phyloP scores from a whole-genome alignment of 345 rosid genomes.

The Linum trigynum region DNA sequence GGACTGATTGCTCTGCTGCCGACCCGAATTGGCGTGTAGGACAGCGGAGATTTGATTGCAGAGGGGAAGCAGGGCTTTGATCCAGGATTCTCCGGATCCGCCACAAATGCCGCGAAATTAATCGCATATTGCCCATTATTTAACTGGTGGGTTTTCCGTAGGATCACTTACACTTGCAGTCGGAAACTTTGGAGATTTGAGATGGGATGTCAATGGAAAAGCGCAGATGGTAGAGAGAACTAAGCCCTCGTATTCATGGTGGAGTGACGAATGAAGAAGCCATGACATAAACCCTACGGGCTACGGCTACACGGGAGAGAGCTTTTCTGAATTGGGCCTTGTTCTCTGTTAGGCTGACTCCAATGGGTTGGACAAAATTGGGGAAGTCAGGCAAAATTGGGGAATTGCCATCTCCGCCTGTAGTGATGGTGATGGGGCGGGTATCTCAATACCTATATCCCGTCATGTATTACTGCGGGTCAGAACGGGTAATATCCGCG shows the following conservation, averaged over 20 bases:
- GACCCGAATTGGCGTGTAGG: constrained; percentile 10
- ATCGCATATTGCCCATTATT: not conserved
- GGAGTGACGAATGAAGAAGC: not conserved
- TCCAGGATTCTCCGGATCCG: not conserved
- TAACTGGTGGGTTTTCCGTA: not conserved
- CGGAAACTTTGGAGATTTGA: not conserved
- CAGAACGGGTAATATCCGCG: too few species aligned
- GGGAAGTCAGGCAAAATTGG: too few species aligned
- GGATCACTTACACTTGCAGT: not conserved
- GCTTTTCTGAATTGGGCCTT: not conserved
- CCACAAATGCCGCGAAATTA: not conserved
- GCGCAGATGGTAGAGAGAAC: not conserved
- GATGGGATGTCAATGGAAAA: not conserved
- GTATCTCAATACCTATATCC: too few species aligned
- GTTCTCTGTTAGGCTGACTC: not conserved
- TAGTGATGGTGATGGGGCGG: too few species aligned
- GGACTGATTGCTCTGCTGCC: constrained; percentile 2
- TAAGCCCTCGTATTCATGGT: not conserved
- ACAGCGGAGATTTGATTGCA: not conserved
- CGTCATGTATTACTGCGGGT: too few species aligned
- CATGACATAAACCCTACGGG: not conserved
- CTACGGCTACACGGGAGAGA: not conserved
- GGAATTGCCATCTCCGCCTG: too few species aligned
- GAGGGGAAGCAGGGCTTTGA: not conserved
- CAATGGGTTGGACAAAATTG: too few species aligned